Evolutionary conservation across 2,329 filamentous ascomycete genomes (phyloP), one percentile per base, ranked within the genome.

Genomic region (Epichloe typhina): DNA sequence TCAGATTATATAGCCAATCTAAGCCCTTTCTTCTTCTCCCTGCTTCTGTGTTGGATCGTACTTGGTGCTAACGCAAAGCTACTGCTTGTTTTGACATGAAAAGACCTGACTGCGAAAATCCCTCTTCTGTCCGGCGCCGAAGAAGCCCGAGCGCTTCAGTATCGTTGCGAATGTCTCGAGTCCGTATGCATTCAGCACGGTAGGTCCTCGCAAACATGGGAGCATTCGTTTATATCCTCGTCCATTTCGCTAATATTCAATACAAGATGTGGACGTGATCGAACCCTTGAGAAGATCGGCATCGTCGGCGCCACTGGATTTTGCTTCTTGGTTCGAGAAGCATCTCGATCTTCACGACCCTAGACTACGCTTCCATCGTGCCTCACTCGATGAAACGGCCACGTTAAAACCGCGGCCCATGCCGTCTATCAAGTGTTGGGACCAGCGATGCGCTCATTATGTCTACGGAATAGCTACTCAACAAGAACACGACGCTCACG

Each of bases 91-190:
- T 19, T 13, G 15, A n/a, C 40, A 9, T 41, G 35, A 50, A 41
- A 55, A 65, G 62, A 61, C 54, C 57, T 61, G 50, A 40, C 57
- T 23, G 60, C 62, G 46, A 59, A 55, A 54, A 60, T 73, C 46
- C 70, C 72, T 23, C 64, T 69, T 54, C 62, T 78, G 50, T 80
- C 75, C 49, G 74, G 78, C 55, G 68, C 72, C 23, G 77, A 80
- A 62, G 77, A 80, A 61, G 77, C 77, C 26, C 70, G 77, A 51
- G 68, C 70, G 38, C 64, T 80, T 49, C 77, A 80, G 60, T 77
- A 80, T 58, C 73, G 72, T 56, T 79, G 76, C 63, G 77, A 80
- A 63, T 77, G 74, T 61, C 72, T 80, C 50, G 75, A 80, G 58
- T 68, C 67, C 48, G 71, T 70, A 51, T 74, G 75, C 57, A 61